Percentiles rank a stretch among this genome's conserved stretches.
phyloP scores from a whole-genome alignment of 805 yeast genomes.

The Tetrapisispora fleetii region DNA sequence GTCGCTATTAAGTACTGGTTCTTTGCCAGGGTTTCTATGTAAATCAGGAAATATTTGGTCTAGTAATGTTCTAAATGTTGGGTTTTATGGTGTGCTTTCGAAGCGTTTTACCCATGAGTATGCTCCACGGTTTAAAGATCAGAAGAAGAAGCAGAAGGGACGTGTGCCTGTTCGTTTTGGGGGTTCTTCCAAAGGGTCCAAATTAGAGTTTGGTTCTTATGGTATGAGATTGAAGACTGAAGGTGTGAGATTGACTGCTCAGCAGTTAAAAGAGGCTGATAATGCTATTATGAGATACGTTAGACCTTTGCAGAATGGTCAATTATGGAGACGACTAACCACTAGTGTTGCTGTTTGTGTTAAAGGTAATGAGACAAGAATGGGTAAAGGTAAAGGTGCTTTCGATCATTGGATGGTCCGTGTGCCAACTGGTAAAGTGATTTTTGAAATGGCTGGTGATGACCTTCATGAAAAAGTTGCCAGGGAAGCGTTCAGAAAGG shows the following conservation, averaged over 20 bases:
- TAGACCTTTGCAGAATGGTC: conserved; percentile 56
- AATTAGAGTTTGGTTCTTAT: conserved; percentile 68
- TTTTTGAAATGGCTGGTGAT: conserved; percentile 72
- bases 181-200: conserved; percentile 83
- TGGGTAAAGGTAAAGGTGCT: conserved; percentile 99
- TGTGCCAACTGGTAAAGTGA: conserved; percentile 88
- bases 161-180: conserved; percentile 91
- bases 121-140: conserved; percentile 62
- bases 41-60: neutral
- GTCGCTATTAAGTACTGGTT: neutral
- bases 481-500: conserved; percentile 80
- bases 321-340: conserved; percentile 67
- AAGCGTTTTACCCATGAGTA: conserved; percentile 53
- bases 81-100: neutral
- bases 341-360: conserved; percentile 86
- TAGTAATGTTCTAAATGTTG: neutral
- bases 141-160: conserved; percentile 75
- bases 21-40: neutral
- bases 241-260: conserved; percentile 78
- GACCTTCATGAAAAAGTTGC: conserved; percentile 82
- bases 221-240: conserved; percentile 85
- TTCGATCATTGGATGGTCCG: conserved; percentile 96
- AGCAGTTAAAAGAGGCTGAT: conserved; percentile 86
- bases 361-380: conserved; percentile 97
- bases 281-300: conserved; percentile 73